These are phyloP conservation scores for Nakazawaea sp. DNA, from an alignment of 805 yeast genomes.

Conservation along the genomic window DNA sequence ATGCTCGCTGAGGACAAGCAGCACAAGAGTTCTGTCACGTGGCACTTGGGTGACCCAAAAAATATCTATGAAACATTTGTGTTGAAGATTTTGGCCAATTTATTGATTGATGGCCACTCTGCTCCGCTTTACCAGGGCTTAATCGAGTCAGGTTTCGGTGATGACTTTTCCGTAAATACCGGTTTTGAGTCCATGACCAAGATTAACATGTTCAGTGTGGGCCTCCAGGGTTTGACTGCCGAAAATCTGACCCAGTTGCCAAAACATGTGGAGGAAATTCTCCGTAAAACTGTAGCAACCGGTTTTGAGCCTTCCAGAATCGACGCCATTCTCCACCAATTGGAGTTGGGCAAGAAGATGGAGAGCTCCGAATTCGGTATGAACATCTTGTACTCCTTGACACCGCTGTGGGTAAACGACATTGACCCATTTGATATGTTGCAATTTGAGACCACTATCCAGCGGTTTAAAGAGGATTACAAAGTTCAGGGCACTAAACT, in stretches of 20 bases:
- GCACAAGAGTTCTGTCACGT: slow-evolving; percentile 75
- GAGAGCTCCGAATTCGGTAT: slow-evolving; percentile 90
- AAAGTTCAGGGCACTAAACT: slow-evolving; percentile 41
- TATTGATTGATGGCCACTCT: slow-evolving; percentile 86
- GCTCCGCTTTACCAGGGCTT: slow-evolving; percentile 84
- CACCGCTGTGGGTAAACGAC: slow-evolving; percentile 83
- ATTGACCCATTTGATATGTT: slow-evolving; percentile 68
- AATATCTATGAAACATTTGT: slow-evolving; percentile 66
- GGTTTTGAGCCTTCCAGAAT: slow-evolving; percentile 55
- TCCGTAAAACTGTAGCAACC: slow-evolving; percentile 33
- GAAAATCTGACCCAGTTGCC: slow-evolving; percentile 44
- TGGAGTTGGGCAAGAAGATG: slow-evolving; percentile 77
- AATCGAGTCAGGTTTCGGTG: slow-evolving; percentile 78
- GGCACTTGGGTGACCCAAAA: slow-evolving; percentile 75
- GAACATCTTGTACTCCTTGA: slow-evolving; percentile 60
- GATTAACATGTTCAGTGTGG: slow-evolving; percentile 72
- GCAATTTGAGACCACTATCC: slow-evolving; percentile 55
- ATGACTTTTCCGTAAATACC: slow-evolving; percentile 80
- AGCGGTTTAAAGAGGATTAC: slow-evolving; percentile 57
- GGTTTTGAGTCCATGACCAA: slow-evolving; percentile 84
- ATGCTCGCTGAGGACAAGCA: slow-evolving; percentile 62
- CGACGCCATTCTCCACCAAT: slow-evolving; percentile 83
- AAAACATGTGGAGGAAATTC: slow-evolving; percentile 35
- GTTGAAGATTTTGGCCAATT: slow-evolving; percentile 59
- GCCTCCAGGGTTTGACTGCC: slow-evolving; percentile 65